Conservation (phyloP, 495 filamentous ascomycete genomes). For the Bathelium albidoporum region DNA sequence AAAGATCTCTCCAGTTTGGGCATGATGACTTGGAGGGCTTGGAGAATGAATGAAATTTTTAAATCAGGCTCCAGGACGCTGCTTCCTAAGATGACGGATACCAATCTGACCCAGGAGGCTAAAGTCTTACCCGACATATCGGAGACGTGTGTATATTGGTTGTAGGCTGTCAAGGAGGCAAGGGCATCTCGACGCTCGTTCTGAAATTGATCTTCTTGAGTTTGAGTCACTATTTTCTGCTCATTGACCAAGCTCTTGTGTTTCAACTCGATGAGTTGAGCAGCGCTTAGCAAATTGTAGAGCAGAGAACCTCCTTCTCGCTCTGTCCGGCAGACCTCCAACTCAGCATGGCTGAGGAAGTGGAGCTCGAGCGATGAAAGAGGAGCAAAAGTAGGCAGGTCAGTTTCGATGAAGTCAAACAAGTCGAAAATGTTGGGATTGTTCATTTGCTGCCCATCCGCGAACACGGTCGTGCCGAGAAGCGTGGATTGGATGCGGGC, state of each 20-base stretch:
- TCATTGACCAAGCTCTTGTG: neutral
- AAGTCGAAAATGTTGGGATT: conserved; percentile 80
- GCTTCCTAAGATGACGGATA: conserved; percentile 66
- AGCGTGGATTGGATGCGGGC: conserved; percentile 68
- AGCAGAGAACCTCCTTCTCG: conserved; percentile 27
- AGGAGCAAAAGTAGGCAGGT: conserved; percentile 36
- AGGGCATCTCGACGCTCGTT: conserved; percentile 50
- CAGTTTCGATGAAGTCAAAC: conserved; percentile 77
- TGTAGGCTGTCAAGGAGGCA: conserved; percentile 46
- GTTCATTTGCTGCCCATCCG: conserved; percentile 48
- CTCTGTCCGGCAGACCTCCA: conserved; percentile 49
- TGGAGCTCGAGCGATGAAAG: neutral
- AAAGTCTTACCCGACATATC: conserved; percentile 54
- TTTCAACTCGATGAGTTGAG: neutral
- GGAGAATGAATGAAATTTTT: conserved; percentile 66
- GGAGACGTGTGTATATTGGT: conserved; percentile 50
- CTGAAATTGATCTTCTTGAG: conserved; percentile 14
- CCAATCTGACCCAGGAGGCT: conserved; percentile 68
- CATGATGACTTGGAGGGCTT: conserved; percentile 72
- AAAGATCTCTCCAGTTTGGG: conserved; percentile 72
- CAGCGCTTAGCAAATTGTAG: neutral
- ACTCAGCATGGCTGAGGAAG: conserved; percentile 50
- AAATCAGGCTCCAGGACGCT: conserved; percentile 59
- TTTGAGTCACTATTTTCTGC: neutral
- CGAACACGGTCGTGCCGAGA: conserved; percentile 57